These are phyloP conservation scores for Fusarium scirpi DNA, from an alignment of 2,329 filamentous ascomycete genomes.

Conservation along the genomic window DNA sequence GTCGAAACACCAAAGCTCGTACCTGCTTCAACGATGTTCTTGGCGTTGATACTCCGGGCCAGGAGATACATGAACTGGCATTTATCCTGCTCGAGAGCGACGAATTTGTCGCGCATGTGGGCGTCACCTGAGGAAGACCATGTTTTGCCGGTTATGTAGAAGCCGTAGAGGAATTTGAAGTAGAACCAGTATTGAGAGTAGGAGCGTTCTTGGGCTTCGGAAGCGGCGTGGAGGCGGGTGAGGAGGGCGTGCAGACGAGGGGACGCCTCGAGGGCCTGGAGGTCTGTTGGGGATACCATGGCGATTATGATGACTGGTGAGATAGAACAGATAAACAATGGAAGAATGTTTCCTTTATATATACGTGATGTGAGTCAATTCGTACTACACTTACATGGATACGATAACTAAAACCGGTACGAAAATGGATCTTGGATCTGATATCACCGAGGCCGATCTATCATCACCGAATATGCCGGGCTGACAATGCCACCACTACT, in stretches of 20 bases:
- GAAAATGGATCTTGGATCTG: constrained; percentile 9
- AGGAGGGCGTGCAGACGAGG: constrained; percentile 46
- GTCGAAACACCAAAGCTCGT: constrained; percentile 73
- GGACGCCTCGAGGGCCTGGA: constrained; percentile 42
- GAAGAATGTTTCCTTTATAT: constrained; percentile 13
- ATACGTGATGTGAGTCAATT: background rate
- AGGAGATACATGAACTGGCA: constrained; percentile 68
- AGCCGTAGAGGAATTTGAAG: constrained; percentile 34
- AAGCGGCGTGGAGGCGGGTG: constrained; percentile 45
- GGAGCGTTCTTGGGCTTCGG: constrained; percentile 44
- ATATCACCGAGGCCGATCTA: constrained; percentile 35
- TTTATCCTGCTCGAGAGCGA: constrained; percentile 71
- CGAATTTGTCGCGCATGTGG: constrained; percentile 67
- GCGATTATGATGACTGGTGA: background rate
- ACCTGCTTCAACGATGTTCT: constrained; percentile 69
- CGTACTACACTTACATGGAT: background rate
- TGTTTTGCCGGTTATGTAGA: constrained; percentile 43
- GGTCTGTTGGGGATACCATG: constrained; percentile 39
- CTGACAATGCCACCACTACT: background rate
- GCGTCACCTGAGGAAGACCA: constrained; percentile 48
- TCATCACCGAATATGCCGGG: constrained; percentile 7
- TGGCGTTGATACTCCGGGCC: constrained; percentile 60
- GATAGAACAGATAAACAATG: background rate
- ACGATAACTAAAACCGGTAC: background rate
- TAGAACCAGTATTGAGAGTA: constrained; percentile 47